Conservation (phyloP, 2,329 filamentous ascomycete genomes). For the Proliferodiscus dingleyae region DNA sequence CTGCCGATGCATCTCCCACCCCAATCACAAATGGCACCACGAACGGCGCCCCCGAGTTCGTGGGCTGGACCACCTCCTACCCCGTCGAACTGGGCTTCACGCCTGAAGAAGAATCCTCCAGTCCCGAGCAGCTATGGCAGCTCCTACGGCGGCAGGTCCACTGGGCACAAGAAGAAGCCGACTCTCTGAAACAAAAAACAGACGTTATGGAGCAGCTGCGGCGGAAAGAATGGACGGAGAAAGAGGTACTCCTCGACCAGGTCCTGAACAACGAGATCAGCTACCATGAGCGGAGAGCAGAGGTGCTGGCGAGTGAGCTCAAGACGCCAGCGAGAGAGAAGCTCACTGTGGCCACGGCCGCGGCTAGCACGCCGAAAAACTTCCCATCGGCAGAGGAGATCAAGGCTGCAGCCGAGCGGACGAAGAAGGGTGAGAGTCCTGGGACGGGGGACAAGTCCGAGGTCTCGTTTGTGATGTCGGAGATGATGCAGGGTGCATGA, state of each 20-base stretch:
- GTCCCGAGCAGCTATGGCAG: conserved; percentile 62
- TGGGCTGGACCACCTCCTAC: conserved; percentile 31
- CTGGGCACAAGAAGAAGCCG: conserved; percentile 66
- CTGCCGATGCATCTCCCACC: conserved; percentile 51
- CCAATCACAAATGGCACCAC: conserved; percentile 43
- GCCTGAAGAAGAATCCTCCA: conserved; percentile 55
- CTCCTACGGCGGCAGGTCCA: conserved; percentile 59
- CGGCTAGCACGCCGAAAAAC: too few relatives aligned
- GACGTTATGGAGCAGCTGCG: conserved; percentile 61
- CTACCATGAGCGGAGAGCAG: conserved; percentile 55
- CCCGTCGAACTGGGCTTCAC: conserved; percentile 54
- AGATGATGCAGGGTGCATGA: too few relatives aligned
- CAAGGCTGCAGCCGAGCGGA: conserved; percentile 16
- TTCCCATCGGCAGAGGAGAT: conserved; percentile 21
- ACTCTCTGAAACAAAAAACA: conserved; percentile 59
- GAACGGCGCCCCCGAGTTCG: conserved; percentile 17
- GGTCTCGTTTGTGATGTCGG: too few relatives aligned
- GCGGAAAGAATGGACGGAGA: conserved; percentile 71
- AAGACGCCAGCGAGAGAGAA: too few relatives aligned
- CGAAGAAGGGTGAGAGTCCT: too few relatives aligned
- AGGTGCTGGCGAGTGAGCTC: conserved; percentile 46
- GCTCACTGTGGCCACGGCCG: too few relatives aligned
- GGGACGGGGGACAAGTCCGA: too few relatives aligned
- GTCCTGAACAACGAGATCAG: conserved; percentile 62
- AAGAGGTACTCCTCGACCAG: conserved; percentile 74